Evolutionary conservation across 2,329 filamentous ascomycete genomes (phyloP), one percentile per base, ranked within the genome.

Genomic region (Zelopaecilomyces penicillatus): DNA sequence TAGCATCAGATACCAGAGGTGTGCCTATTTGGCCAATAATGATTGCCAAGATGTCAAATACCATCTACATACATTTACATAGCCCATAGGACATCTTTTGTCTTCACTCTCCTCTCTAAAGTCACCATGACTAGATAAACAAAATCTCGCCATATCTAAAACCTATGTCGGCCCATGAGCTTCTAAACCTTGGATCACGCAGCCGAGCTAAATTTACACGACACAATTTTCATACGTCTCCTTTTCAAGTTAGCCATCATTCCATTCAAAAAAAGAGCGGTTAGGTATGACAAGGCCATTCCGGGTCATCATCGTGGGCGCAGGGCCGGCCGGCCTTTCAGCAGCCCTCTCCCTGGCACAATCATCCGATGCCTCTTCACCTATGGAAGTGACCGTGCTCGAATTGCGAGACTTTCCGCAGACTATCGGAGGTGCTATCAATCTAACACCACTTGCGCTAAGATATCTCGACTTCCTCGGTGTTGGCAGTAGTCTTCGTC

Each of bases 381-480:
- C 38, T 28, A 31, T 40, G 9, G 8, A 31, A 19, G 45, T 74
- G 52, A 68, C 65, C 35, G 63, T 76, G 46, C 73, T 67, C 51
- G 73, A 76, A 53, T 63, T 73, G 37, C 67, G 71, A 1, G 60
- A 66, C 2, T 53, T 60, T 31, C 65, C 69, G 4, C 65, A 69
- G 9, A 69, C 68, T 0, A 68, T 71, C 50, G 59, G 68, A 51
- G 63, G 73, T 53, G 63, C 69, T 7, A 60, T 73, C 40, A 70
- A 69, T 53, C 59, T 73, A n/a, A 71, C 69, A 2, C 68, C 70
- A 1, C 66, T 70, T 44, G 67, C 68, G 7, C 57, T 72, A 5
- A 61, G 67, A 2, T 57, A 74, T 3, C 63, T 78, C 4, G 59
- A 65, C 30, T 54, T 59, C 12, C 54, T 74, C 5, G 65, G 65